Evolutionary conservation across 2,329 filamentous ascomycete genomes (phyloP).

Genomic region (Hymenoscyphus fraxineus): DNA sequence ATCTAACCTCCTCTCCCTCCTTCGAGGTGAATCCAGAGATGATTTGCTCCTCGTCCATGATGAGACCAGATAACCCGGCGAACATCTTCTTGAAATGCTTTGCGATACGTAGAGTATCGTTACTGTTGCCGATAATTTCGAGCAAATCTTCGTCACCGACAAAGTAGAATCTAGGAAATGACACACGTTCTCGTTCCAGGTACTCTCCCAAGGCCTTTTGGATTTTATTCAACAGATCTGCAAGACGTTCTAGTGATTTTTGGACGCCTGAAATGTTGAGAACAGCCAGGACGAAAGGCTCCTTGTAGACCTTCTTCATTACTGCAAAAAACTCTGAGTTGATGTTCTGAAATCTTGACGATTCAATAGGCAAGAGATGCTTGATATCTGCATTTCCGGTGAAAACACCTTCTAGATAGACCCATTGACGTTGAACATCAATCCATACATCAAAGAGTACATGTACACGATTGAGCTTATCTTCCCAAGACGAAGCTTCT

Average conservation of each 20-base stretch:
- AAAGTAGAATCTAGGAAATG: slow-evolving; percentile 98
- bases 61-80: slow-evolving; percentile 83
- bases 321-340: slow-evolving; percentile 98
- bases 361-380: slow-evolving; percentile 92
- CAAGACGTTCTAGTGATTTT: slow-evolving; percentile 89
- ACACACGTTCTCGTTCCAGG: slow-evolving; percentile 93
- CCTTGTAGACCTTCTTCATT: slow-evolving; percentile 99
- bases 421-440: slow-evolving; percentile 99
- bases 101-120: slow-evolving; percentile 90
- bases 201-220: slow-evolving; percentile 99
- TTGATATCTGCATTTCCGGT: slow-evolving; percentile 99
- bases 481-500: slow-evolving; percentile 93
- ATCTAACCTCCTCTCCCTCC: slow-evolving; percentile 80
- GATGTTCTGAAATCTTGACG: slow-evolving; percentile 96
- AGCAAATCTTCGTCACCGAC: slow-evolving; percentile 97
- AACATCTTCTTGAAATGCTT: slow-evolving; percentile 99
- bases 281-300: slow-evolving; percentile 91
- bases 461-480: slow-evolving; percentile 95
- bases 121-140: slow-evolving; percentile 99
- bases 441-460: slow-evolving; percentile 99
- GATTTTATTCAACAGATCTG: slow-evolving; percentile 98
- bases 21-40: slow-evolving; percentile 94
- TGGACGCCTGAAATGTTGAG: slow-evolving; percentile 94
- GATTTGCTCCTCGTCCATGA: slow-evolving; percentile 84
- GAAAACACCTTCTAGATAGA: slow-evolving; percentile 98